Evolutionary conservation across 2,329 filamentous ascomycete genomes (phyloP), one percentile per base, ranked within the genome.

Genomic region (Aspergillus alliaceus): DNA sequence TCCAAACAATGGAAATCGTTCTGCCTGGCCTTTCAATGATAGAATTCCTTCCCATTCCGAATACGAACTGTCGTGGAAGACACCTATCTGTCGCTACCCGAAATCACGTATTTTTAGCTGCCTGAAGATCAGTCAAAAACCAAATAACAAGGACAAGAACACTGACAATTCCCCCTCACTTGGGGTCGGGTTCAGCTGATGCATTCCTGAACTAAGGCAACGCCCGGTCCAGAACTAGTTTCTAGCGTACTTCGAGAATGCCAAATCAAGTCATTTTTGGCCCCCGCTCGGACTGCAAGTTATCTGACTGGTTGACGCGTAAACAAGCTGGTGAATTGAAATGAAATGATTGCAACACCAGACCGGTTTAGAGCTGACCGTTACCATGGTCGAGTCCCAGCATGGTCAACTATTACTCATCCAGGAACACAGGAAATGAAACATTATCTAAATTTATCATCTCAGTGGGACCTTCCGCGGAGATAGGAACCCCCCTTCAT

Each of bases 181-280:
- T 18, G n/a, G 35, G 20, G 14, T 18, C 18, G 25, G 15, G 39
- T 42, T 37, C 51, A 47, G 34, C 18, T 35, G 22, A 40, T n/a
- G 18, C 29, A 37, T 37, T 20, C n/a, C 7, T n/a, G 20, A 14
- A 20, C 20, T 31, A 34, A 56, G 35, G 20, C 27, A 46, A 24
- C 47, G 54, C 54, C 46, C 51, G 49, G 32, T 37, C 29, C 12
- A 52, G 25, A 42, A 42, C 39, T 47, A 29, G 34, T 53, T 68
- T 69, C 66, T 68, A 69, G 64, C 59, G 63, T 29, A 54, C 44
- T 69, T 69, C 66, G 48, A 66, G 65, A 69, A 69, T 15, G 20
- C 39, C 31, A 29, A 44, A 32, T n/a, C 31, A 32, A 49, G 14
- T 27, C 44, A 22, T 24, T 27, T 18, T 55, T 42, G 46, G 53